phyloP scores from a whole-genome alignment of 352 stramenopile species.

The Phytophthora ohioensis region DNA sequence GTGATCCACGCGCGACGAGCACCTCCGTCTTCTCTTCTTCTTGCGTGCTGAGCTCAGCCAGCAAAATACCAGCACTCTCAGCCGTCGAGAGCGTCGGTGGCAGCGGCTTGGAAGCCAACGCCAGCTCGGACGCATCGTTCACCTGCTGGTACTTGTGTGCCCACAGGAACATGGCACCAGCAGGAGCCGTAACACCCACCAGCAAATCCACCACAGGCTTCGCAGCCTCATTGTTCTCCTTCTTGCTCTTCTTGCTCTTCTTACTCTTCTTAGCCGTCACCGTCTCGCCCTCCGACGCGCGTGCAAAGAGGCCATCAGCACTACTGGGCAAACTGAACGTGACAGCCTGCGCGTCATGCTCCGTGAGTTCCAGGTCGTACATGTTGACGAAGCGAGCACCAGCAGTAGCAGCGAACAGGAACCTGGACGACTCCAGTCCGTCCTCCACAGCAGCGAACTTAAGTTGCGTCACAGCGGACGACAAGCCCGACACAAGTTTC shows the following conservation, averaged over 20 bases:
- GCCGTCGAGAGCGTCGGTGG: constrained; percentile 46
- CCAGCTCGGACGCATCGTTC: constrained; percentile 34
- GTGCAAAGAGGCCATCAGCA: constrained; percentile 56
- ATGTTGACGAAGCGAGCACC: constrained; percentile 85
- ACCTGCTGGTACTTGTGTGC: constrained; percentile 70
- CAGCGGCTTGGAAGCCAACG: constrained; percentile 73
- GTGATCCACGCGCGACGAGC: constrained; percentile 73
- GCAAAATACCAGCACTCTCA: constrained; percentile 56
- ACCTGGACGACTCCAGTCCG: constrained; percentile 52
- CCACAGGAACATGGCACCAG: constrained; percentile 80
- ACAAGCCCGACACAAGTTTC: constrained; percentile 78
- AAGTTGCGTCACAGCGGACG: constrained; percentile 78
- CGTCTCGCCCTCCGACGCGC: constrained; percentile 32
- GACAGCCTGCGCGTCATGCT: constrained; percentile 72
- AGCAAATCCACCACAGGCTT: constrained; percentile 57
- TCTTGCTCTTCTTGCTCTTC: constrained; percentile 56
- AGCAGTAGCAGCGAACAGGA: constrained; percentile 77
- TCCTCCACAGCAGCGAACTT: constrained; percentile 55
- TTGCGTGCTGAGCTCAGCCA: constrained; percentile 44
- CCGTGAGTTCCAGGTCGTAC: constrained; percentile 73
- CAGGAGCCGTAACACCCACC: constrained; percentile 63
- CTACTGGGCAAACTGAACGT: constrained; percentile 83
- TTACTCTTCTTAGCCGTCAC: constrained; percentile 64
- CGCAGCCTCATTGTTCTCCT: constrained; percentile 43
- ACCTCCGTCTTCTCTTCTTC: constrained; percentile 48